Percentiles rank a stretch among this genome's conserved stretches.
Conservation (phyloP, 371 early-diverging fungal genomes). For the Rhizomucor miehei region DNA sequence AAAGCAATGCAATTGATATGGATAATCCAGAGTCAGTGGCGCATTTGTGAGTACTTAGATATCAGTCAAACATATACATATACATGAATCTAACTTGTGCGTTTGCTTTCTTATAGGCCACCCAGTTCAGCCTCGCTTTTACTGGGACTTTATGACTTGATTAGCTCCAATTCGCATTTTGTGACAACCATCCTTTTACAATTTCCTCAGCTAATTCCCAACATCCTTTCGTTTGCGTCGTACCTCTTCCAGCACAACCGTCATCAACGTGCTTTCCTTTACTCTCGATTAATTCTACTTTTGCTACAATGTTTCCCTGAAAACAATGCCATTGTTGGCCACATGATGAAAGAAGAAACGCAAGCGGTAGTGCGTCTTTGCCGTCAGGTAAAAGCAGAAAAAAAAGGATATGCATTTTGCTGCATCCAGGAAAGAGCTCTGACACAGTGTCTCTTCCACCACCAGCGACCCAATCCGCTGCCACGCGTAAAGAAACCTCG, state of each 20-base stretch:
- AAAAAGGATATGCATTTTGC: not conserved
- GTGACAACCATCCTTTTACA: conserved; percentile 7
- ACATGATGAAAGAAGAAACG: conserved; percentile 21
- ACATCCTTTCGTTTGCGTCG: conserved; percentile 41
- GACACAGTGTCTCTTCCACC: too few species aligned
- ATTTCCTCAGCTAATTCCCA: conserved; percentile 7
- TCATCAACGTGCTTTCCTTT: conserved; percentile 36
- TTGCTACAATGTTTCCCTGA: conserved; percentile 40
- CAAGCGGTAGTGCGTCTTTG: conserved; percentile 23
- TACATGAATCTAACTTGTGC: too few species aligned
- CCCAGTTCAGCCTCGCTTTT: conserved; percentile 38
- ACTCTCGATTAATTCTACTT: conserved; percentile 43
- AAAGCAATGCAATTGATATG: conserved; percentile 23
- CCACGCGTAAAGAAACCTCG: conserved; percentile 44
- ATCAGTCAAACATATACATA: too few species aligned
- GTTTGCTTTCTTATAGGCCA: conserved; percentile 29
- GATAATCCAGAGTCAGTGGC: conserved; percentile 34
- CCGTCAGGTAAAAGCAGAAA: conserved; percentile 26
- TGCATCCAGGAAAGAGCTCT: too few species aligned
- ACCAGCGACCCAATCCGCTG: conserved; percentile 44
- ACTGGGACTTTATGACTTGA: conserved; percentile 44
- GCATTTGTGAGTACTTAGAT: conserved; percentile 38
- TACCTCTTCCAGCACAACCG: conserved; percentile 53
- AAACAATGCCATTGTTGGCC: conserved; percentile 25
- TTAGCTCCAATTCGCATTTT: conserved; percentile 37